phyloP scores from a whole-genome alignment of 1,139 yeast species.

The Blastobotrys aristatus region DNA sequence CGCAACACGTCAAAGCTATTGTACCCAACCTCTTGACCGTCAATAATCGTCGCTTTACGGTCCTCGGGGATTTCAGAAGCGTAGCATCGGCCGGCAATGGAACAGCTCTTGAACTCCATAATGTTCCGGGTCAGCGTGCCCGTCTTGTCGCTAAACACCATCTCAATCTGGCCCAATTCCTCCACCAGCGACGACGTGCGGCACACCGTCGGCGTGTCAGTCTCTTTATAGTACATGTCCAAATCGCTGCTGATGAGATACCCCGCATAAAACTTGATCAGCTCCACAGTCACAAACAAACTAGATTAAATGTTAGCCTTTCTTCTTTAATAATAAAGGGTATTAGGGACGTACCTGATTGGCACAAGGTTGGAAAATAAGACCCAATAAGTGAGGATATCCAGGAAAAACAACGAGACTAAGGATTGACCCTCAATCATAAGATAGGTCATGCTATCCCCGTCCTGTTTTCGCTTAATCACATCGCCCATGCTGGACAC shows the following conservation, averaged over 20 bases:
- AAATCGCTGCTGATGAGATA: conserved; percentile 88
- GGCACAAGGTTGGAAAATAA: conserved; percentile 93
- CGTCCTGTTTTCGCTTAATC: conserved; percentile 56
- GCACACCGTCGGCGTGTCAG: conserved; percentile 93
- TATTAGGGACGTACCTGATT: conserved; percentile 45
- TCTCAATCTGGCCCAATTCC: conserved; percentile 93
- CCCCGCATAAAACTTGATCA: conserved; percentile 93
- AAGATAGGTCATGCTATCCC: conserved; percentile 54
- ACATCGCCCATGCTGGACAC: conserved; percentile 88
- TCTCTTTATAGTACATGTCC: conserved; percentile 81
- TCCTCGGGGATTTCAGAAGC: conserved; percentile 91
- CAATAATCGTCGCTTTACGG: conserved; percentile 61
- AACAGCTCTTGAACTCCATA: conserved; percentile 93
- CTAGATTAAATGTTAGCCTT: conserved; percentile 19
- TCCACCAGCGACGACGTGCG: conserved; percentile 94
- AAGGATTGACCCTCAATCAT: conserved; percentile 64
- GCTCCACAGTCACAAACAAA: conserved; percentile 89
- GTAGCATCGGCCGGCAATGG: conserved; percentile 90
- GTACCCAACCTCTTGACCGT: conserved; percentile 79
- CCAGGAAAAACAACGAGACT: conserved; percentile 72
- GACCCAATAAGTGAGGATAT: conserved; percentile 91
- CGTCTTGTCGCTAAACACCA: conserved; percentile 92
- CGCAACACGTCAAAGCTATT: conserved; percentile 65
- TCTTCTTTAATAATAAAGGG: too few relatives aligned
- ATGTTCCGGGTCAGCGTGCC: conserved; percentile 93